Evolutionary conservation across 306 rosid genomes (phyloP), one percentile per base, ranked within the genome.

Genomic region (Castanea crenata): DNA sequence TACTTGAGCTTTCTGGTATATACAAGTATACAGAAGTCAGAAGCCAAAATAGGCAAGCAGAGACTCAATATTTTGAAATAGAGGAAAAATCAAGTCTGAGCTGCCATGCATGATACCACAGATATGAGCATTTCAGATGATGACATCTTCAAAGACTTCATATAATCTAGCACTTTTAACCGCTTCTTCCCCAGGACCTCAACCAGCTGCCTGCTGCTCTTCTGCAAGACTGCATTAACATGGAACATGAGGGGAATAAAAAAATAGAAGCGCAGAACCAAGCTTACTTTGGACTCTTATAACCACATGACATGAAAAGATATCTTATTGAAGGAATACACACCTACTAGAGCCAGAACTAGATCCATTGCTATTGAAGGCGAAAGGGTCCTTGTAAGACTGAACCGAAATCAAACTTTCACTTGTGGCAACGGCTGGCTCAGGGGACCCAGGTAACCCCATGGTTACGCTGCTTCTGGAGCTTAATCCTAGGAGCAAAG

Each of bases 341-440:
- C 59, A 80, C 80, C 27, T 69, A 72, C 34, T 58, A 46, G 76
- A 68, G 49, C 21, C 74, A 67, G 83, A 82, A 25, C 71, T 55
- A 62, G 79, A 76, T 55, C 65, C 64, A 56, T 54, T 29, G 79
- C 79, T 82, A 69, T 80, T 78, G 38, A 27, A 69, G 14, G 71
- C 41, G 31, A 64, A 31, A 76, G 76, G 62, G 79, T 69, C 81
- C 8, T 55, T 63, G 14, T 85, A 68, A 80, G 55, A 61, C 73
- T 69, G 81, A 76, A 85, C 78, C 15, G 86, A 85, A 73, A 85
- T 76, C 59, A 88, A 68, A 69, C 84, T 56, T 31, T 83, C 83
- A 7, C 74, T 73, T 6, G 79, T 41, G 1, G 57, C 56, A 27
- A 63, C 62, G 20, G 67, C 69, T 20, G 78, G 32, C 79, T 80